Evolutionary conservation across 1,284 basidiomycete genomes (phyloP), one percentile per base, ranked within the genome.

Genomic region (Rhodofomes roseus): DNA sequence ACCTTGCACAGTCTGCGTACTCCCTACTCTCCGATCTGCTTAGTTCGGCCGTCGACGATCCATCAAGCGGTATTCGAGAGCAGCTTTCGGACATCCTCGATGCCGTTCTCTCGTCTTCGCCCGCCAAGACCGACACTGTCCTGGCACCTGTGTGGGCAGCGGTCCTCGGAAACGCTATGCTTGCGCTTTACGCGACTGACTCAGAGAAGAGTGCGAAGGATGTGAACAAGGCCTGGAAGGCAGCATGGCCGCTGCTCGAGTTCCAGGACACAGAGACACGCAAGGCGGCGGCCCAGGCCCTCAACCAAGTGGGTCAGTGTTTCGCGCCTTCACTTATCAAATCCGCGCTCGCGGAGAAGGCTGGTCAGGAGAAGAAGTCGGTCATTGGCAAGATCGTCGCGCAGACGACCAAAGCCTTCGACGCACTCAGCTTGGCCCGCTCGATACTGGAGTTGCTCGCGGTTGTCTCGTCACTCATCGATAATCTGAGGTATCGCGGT

Each of bases 1-100:
- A 93, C 72, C 82, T 97, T 53, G 90, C 94, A 1, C 87, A 93
- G 71, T 86, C 90, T 39, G 80, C 90, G 20, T 96, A 94, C 71
- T 86, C 87, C 31, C 82, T 93, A 53, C 81, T 97, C 60, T 84
- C 92, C 31, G 86, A 89, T 62, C 79, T 95, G 4, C 86, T 94
- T 61, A 76, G 84, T 5, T 71, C 80, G 36, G 81, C 83, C 1
- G 71, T 79, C 14, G 71, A 76, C 50, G 81, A 83, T 56, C 79
- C 81, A 58, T 76, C 76, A 4, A 76, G 72, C 53, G 75, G 76
- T 60, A 71, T 85, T 54, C 74, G 79, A 40, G 77, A 80, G 18
- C 82, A 85, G 64, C 81, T 93, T 39, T 83, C 90, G 5, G 83
- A 84, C 20, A 83, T 93, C 58, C 77, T 96, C 44, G 81, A 83